Evolutionary conservation across 805 yeast species (phyloP).

Genomic region (Tetrapisispora arboricola): DNA sequence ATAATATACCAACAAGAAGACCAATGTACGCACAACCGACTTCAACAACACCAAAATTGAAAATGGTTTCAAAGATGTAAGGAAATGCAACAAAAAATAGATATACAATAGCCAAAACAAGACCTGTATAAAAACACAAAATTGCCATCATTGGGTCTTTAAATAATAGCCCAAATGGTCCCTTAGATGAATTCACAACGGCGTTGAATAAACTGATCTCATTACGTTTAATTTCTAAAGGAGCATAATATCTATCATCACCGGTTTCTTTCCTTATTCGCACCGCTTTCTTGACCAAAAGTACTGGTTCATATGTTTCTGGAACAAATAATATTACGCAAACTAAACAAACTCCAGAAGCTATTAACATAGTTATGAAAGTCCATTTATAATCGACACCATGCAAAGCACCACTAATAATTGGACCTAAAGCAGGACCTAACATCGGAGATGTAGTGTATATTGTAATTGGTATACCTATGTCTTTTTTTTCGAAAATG

Average conservation of each 20-base stretch:
- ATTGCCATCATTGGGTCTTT: constrained; percentile 47
- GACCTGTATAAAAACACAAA: constrained; percentile 46
- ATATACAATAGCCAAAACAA: constrained; percentile 50
- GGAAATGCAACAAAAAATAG: constrained; percentile 60
- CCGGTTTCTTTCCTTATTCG: constrained; percentile 43
- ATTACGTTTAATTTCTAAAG: constrained; percentile 32
- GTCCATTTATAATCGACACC: constrained; percentile 58
- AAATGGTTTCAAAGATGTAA: constrained; percentile 44
- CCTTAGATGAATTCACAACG: constrained; percentile 36
- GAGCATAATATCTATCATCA: constrained; percentile 37
- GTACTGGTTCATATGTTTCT: constrained; percentile 55
- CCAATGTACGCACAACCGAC: constrained; percentile 60
- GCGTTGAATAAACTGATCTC: constrained; percentile 35
- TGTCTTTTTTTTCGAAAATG: constrained; percentile 47
- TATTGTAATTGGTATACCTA: constrained; percentile 61
- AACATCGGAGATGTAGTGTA: constrained; percentile 54
- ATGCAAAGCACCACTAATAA: constrained; percentile 46
- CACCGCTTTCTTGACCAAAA: constrained; percentile 43
- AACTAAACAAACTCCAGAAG: constrained; percentile 45
- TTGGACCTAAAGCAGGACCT: constrained; percentile 66
- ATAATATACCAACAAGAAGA: constrained; percentile 39
- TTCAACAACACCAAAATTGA: constrained; percentile 40
- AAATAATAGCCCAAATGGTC: constrained; percentile 41
- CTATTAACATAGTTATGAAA: constrained; percentile 52
- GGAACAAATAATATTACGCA: constrained; percentile 38